A percentile compares a stretch with the other conserved stretches of the same genome.
Conservation (phyloP, 805 yeast genomes). For the Jamesozyma spencerorum region DNA sequence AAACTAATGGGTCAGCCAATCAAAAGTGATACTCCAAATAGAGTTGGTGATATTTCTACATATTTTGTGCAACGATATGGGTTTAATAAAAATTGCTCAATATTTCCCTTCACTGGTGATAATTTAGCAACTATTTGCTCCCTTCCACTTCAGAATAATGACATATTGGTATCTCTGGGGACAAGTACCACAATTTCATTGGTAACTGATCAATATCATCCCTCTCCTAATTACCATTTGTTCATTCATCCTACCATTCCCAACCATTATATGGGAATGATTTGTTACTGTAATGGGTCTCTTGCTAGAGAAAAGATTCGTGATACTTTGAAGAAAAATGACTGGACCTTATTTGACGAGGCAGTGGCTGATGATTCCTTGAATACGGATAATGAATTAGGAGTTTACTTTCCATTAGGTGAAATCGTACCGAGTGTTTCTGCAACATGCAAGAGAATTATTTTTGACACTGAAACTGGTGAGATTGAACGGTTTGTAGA, state of each 20-base stretch:
- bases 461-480: slow-evolving; percentile 29
- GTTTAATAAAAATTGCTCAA: slow-evolving; percentile 44
- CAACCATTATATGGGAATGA: slow-evolving; percentile 83
- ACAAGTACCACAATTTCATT: slow-evolving; percentile 85
- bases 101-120: slow-evolving; percentile 82
- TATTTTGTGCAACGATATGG: slow-evolving; percentile 64
- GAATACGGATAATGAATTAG: slow-evolving; percentile 43
- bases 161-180: slow-evolving; percentile 73
- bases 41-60: slow-evolving; percentile 40
- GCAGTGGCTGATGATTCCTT: slow-evolving; percentile 30
- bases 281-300: slow-evolving; percentile 87
- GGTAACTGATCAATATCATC: slow-evolving; percentile 66
- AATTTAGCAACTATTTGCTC: slow-evolving; percentile 82
- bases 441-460: slow-evolving; percentile 51
- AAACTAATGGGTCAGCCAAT: slow-evolving; percentile 31
- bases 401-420: slow-evolving; percentile 80
- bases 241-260: slow-evolving; percentile 80
- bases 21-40: slow-evolving; percentile 37
- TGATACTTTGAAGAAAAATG: slow-evolving; percentile 39
- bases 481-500: slow-evolving; percentile 27
- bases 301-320: slow-evolving; percentile 73
- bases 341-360: slow-evolving; percentile 57
- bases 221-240: slow-evolving; percentile 75
- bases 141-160: slow-evolving; percentile 66
- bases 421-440: slow-evolving; percentile 81